Evolutionary conservation across 2,329 filamentous ascomycete species (phyloP), one percentile per base, ranked within the genome.

Genomic region (Hypoxylon sp.): DNA sequence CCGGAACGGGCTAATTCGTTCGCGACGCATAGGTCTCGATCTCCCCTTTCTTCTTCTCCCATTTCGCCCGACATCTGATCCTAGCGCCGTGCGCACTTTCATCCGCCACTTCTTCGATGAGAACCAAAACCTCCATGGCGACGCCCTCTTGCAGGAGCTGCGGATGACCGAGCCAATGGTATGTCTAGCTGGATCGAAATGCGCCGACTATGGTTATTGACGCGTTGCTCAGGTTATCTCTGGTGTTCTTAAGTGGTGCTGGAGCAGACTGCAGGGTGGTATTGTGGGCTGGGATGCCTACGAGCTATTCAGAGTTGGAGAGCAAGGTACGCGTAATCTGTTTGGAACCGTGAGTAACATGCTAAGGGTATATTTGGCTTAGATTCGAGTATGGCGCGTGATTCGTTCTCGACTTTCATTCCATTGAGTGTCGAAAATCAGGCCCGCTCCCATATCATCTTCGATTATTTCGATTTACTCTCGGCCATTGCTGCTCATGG

Each of bases 271-370:
- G 52, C 88, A 91, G 42, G 93, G 93, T 63, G 96, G 96, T 74
- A 89, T 99, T 12, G 94, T 99, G 33, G 93, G 93, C 61, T 98
- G 96, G 96, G 93, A 97, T 74, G 93, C 93, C 42, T 99, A 99
- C 76, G 94, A 98, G 77, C 86, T 97, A 20, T 99, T 99, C 84
- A 93, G 92, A 74, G 90, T 96, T 70, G 96, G 96, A 76, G 96
- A 99, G 81, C 88, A 91, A 83, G 93, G 93, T 96, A 86, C 50
- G 79, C 64, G n/a, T 60, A 40, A 14, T 26, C 16, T 18, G 61
- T 53, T 52, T 14, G 14, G 42, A 56, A 38, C 50, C 33, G 40
- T 48, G 33, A 42, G 52, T 38, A 30, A 54, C 11, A 42, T 60
- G 24, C 61, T 61, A 59, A 68, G 61, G 61, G 26, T 64, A 36